A percentile compares a stretch with the other conserved stretches of the same genome.
Conservation (phyloP, 2,329 filamentous ascomycete species). For the Claviceps digitariae region DNA sequence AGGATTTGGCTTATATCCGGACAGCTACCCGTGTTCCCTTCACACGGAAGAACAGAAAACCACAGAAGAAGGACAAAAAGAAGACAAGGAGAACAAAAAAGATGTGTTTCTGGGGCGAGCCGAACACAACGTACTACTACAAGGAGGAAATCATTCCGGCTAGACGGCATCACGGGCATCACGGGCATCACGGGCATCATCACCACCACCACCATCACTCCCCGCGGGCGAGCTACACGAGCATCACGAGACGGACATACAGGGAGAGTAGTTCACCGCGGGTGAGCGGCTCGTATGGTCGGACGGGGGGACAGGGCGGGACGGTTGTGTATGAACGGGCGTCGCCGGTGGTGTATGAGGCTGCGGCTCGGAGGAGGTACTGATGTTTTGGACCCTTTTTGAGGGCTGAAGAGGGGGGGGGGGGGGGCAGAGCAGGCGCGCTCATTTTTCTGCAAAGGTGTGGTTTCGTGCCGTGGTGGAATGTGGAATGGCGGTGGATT, state of each 20-base stretch:
- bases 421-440: not conserved
- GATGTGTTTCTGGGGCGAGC: slow-evolving; percentile 37
- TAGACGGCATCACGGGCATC: slow-evolving; percentile 22
- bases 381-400: not conserved
- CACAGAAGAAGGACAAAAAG: slow-evolving; percentile 1
- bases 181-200: slow-evolving; percentile 20
- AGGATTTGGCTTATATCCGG: too few relatives aligned
- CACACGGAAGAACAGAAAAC: not conserved
- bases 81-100: slow-evolving; percentile 7
- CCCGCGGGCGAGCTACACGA: slow-evolving; percentile 30
- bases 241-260: slow-evolving; percentile 23
- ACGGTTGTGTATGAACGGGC: slow-evolving; percentile 26
- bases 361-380: not conserved
- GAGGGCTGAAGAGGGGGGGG: not conserved
- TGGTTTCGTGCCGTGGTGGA: not conserved
- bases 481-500: not conserved
- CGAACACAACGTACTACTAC: slow-evolving; percentile 38
- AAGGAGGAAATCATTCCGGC: slow-evolving; percentile 38
- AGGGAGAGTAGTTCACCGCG: slow-evolving; percentile 30
- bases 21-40: too few relatives aligned
- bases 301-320: slow-evolving; percentile 10
- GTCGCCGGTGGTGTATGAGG: slow-evolving; percentile 1
- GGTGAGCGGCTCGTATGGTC: slow-evolving; percentile 20
- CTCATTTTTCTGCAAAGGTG: not conserved
- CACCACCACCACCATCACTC: slow-evolving; percentile 21